phyloP scores from a whole-genome alignment of 371 early-diverging fungal genomes.

The Rhizopus microsporus region DNA sequence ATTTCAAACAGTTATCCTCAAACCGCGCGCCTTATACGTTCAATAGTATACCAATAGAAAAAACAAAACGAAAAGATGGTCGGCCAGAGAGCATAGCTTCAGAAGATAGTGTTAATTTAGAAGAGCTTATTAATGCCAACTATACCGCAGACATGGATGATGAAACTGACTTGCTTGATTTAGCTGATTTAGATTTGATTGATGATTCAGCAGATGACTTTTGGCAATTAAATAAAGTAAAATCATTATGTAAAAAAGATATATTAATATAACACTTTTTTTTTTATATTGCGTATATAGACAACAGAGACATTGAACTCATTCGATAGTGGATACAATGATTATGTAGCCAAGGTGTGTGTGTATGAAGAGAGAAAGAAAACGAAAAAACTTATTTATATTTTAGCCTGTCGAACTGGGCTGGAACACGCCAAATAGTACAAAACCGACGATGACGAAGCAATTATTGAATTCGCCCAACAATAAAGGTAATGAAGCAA shows the following conservation, averaged over 20 bases:
- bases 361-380: not conserved
- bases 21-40: not conserved
- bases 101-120: slow-evolving; percentile 35
- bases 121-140: slow-evolving; percentile 36
- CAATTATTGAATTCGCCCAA: not conserved
- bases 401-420: slow-evolving; percentile 16
- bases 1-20: not conserved
- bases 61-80: slow-evolving; percentile 7
- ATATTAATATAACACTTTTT: not conserved
- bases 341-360: slow-evolving; percentile 10
- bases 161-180: slow-evolving; percentile 29
- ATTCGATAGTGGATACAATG: slow-evolving; percentile 17
- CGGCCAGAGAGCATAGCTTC: slow-evolving; percentile 30
- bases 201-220: slow-evolving; percentile 37
- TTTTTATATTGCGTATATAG: not conserved
- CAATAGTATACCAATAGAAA: slow-evolving; percentile 24
- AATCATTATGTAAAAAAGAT: not conserved
- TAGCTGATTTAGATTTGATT: slow-evolving; percentile 26
- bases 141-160: slow-evolving; percentile 35
- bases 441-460: not conserved
- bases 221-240: slow-evolving; percentile 28
- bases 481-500: slow-evolving; percentile 1
- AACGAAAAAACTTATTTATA: not conserved
- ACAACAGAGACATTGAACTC: slow-evolving; percentile 5
- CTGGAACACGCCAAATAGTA: slow-evolving; percentile 20